A percentile compares a stretch with the other conserved stretches of the same genome.
Conservation (phyloP, 2,329 filamentous ascomycete genomes). For the Stagonosporopsis tanaceti region DNA sequence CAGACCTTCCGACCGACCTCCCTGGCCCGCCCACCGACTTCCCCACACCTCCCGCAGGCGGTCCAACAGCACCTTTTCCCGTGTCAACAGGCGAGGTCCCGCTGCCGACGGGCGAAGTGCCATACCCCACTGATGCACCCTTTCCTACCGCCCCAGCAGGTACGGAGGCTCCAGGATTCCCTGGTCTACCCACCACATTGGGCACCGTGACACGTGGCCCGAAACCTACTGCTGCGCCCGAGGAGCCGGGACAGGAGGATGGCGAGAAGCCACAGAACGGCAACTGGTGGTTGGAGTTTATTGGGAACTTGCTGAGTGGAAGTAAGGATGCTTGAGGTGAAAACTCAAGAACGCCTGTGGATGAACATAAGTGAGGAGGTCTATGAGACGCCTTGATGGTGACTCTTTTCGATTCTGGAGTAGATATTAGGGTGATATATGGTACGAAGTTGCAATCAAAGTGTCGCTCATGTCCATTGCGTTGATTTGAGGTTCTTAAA, state of each 20-base stretch:
- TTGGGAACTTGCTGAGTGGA: not conserved
- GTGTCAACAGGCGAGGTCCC: not conserved
- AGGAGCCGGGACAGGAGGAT: constrained; percentile 5
- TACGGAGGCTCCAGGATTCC: constrained; percentile 13
- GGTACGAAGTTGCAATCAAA: no score
- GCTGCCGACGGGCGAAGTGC: constrained; percentile 1
- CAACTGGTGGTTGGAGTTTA: constrained; percentile 12
- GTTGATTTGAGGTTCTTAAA: no score
- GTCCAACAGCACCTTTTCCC: not conserved
- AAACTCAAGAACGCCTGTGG: no score
- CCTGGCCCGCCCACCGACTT: not conserved
- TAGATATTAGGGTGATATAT: not conserved
- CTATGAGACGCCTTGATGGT: not conserved
- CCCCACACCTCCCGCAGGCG: not conserved
- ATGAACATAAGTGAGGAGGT: no score
- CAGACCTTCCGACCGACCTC: not conserved
- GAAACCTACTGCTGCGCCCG: constrained; percentile 19
- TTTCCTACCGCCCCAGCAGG: constrained; percentile 10
- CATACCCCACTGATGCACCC: constrained; percentile 12
- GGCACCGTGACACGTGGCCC: constrained; percentile 25
- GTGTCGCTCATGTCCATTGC: no score
- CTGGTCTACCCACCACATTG: constrained; percentile 11
- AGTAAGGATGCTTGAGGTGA: not conserved
- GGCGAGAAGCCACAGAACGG: not conserved
- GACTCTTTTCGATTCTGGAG: not conserved